Evolutionary conservation across 768 basidiomycete species (phyloP).

Genomic region (Glaciozyma martinii): DNA sequence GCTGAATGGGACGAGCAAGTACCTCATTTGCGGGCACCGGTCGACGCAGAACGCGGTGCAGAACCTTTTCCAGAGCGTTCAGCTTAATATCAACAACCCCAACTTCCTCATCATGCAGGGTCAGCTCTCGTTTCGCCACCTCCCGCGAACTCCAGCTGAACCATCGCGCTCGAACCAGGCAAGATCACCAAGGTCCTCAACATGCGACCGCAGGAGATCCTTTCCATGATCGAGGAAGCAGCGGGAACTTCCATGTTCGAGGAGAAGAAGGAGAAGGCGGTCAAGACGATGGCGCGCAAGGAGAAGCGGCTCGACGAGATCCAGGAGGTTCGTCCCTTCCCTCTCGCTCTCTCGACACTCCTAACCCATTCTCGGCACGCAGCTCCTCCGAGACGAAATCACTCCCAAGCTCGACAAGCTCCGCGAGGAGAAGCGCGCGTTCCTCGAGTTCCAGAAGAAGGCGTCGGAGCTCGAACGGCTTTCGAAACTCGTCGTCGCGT

Average conservation of each 20-base stretch:
- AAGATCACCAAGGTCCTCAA: slow-evolving; percentile 98
- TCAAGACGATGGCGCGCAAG: slow-evolving; percentile 93
- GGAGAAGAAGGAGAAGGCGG: slow-evolving; percentile 91
- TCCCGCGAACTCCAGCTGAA: not conserved
- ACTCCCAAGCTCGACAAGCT: slow-evolving; percentile 87
- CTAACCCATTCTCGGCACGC: not conserved
- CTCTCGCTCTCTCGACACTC: not conserved
- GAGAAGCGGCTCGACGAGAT: slow-evolving; percentile 91
- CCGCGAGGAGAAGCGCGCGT: slow-evolving; percentile 77
- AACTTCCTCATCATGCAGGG: slow-evolving; percentile 99
- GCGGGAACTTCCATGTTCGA: slow-evolving; percentile 99
- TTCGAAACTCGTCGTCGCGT: slow-evolving; percentile 69
- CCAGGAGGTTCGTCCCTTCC: slow-evolving; percentile 45
- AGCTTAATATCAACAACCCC: slow-evolving; percentile 98
- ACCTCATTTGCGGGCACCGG: slow-evolving; percentile 92
- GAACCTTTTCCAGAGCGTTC: slow-evolving; percentile 87
- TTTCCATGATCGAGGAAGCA: slow-evolving; percentile 98
- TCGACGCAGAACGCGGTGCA: slow-evolving; percentile 74
- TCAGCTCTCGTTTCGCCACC: not conserved
- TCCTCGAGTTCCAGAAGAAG: slow-evolving; percentile 81
- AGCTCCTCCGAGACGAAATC: slow-evolving; percentile 77
- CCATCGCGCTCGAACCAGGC: slow-evolving; percentile 3
- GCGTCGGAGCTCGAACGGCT: slow-evolving; percentile 78
- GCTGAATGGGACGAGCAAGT: slow-evolving; percentile 86
- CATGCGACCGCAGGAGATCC: slow-evolving; percentile 95